A percentile compares a stretch with the other conserved stretches of the same genome.
Conservation (phyloP, 495 filamentous ascomycete species). For the Clavariopsis aquatica region DNA sequence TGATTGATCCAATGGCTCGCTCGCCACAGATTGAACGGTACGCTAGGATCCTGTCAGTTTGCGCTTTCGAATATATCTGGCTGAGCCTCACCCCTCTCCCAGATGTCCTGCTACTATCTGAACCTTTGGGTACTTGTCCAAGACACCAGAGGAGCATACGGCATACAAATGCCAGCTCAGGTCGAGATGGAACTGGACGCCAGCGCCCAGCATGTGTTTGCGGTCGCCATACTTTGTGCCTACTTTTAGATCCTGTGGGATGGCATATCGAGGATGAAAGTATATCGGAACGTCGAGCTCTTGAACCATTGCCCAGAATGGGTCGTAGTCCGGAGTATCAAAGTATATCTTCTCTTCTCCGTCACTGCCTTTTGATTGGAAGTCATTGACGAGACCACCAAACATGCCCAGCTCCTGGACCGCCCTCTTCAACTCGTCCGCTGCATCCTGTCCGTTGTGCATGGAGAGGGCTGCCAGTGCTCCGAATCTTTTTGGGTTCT, state of each 20-base stretch:
- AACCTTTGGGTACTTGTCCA: slow-evolving; percentile 33
- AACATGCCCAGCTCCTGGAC: slow-evolving; percentile 37
- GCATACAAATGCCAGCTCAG: slow-evolving; percentile 32
- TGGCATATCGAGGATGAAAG: slow-evolving; percentile 36
- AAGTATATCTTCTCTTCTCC: slow-evolving; percentile 30
- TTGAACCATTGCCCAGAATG: slow-evolving; percentile 35
- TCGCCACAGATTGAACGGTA: slow-evolving; percentile 35
- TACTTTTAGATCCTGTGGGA: slow-evolving; percentile 18
- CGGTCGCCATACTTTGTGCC: slow-evolving; percentile 32
- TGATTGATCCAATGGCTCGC: slow-evolving; percentile 34
- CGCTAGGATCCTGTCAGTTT: slow-evolving; percentile 7
- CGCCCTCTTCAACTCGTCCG: slow-evolving; percentile 30
- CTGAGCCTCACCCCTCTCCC: slow-evolving; percentile 27
- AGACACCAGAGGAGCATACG: slow-evolving; percentile 26
- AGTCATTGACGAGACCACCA: slow-evolving; percentile 36
- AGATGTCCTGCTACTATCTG: slow-evolving; percentile 34
- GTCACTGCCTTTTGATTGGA: slow-evolving; percentile 24
- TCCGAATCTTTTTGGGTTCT: slow-evolving; percentile 32
- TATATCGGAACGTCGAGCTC: slow-evolving; percentile 41
- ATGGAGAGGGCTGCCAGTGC: slow-evolving; percentile 34
- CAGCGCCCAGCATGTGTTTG: slow-evolving; percentile 26
- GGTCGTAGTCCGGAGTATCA: slow-evolving; percentile 31
- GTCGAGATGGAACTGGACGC: slow-evolving; percentile 33
- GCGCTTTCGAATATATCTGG: neutral
- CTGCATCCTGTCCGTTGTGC: slow-evolving; percentile 31